A percentile compares a stretch with the other conserved stretches of the same genome.
phyloP scores from a whole-genome alignment of 2,329 filamentous ascomycete genomes.

The Phaeophleospora eucalypticola region DNA sequence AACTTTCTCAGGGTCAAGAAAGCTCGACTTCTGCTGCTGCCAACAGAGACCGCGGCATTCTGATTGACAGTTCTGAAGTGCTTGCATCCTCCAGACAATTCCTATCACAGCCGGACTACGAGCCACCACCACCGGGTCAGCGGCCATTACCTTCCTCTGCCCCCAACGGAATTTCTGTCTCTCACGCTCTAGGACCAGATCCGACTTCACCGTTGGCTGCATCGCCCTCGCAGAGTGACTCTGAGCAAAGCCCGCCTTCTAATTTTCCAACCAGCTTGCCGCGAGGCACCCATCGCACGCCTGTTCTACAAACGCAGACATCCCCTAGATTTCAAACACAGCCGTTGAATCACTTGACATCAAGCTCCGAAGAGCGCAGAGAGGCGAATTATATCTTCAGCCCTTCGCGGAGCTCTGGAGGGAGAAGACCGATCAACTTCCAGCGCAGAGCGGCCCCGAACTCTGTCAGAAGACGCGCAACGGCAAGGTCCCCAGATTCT shows the following conservation, averaged over 20 bases:
- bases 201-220: background rate
- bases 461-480: too few species aligned
- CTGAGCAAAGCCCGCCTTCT: background rate
- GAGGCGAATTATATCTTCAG: too few species aligned
- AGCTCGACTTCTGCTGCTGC: too few species aligned
- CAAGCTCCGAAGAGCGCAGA: too few species aligned
- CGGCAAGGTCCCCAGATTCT: background rate
- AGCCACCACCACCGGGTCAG: conserved; percentile 18
- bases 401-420: too few species aligned
- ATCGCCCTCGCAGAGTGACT: background rate
- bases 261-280: background rate
- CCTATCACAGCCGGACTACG: conserved; percentile 13
- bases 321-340: background rate
- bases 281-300: too few species aligned
- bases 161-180: background rate
- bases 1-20: too few species aligned
- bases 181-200: background rate
- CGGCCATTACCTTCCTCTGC: conserved; percentile 10
- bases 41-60: background rate
- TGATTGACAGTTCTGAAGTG: conserved; percentile 2
- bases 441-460: too few species aligned
- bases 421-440: too few species aligned
- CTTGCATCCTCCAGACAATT: conserved; percentile 3
- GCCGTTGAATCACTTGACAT: too few species aligned
- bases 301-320: background rate